Percentiles rank a stretch among this genome's conserved stretches.
Evolutionary conservation across 2,329 filamentous ascomycete species (phyloP).

Genomic region (Laburnicola sp.): DNA sequence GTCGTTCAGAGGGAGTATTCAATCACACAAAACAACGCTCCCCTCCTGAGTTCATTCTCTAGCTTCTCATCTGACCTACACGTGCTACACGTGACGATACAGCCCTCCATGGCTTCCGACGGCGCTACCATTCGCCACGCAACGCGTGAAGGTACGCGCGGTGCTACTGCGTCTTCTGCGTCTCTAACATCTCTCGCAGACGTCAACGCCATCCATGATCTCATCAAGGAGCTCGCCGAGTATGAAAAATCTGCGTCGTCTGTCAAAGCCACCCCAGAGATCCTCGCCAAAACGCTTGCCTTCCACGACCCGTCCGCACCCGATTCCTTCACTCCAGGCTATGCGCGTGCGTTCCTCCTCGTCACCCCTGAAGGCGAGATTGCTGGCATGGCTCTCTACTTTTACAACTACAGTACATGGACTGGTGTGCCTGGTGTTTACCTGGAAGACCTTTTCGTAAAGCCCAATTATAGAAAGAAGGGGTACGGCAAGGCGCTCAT

Average conservation of each 20-base stretch:
- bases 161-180: background rate
- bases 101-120: slow-evolving; percentile 29
- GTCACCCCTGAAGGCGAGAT: slow-evolving; percentile 48
- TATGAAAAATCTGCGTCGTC: slow-evolving; percentile 78
- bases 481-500: slow-evolving; percentile 81
- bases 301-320: slow-evolving; percentile 61
- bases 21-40: background rate
- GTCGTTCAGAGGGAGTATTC: background rate
- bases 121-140: slow-evolving; percentile 59
- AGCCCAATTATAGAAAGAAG: slow-evolving; percentile 67
- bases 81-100: background rate
- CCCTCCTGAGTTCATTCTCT: background rate
- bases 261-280: slow-evolving; percentile 77
- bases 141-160: slow-evolving; percentile 58
- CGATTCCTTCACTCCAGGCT: slow-evolving; percentile 56
- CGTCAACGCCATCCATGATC: slow-evolving; percentile 73
- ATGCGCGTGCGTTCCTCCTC: slow-evolving; percentile 76
- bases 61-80: background rate
- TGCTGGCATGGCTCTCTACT: slow-evolving; percentile 86
- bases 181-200: slow-evolving; percentile 57
- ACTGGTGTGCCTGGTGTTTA: slow-evolving; percentile 84
- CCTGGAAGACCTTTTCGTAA: slow-evolving; percentile 90
- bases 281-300: slow-evolving; percentile 73
- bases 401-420: slow-evolving; percentile 97
- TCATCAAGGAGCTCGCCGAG: slow-evolving; percentile 83